Percentiles rank a stretch among this genome's conserved stretches.
phyloP scores from a whole-genome alignment of 1,139 yeast genomes.

The Groenewaldozyma auringiensis region DNA sequence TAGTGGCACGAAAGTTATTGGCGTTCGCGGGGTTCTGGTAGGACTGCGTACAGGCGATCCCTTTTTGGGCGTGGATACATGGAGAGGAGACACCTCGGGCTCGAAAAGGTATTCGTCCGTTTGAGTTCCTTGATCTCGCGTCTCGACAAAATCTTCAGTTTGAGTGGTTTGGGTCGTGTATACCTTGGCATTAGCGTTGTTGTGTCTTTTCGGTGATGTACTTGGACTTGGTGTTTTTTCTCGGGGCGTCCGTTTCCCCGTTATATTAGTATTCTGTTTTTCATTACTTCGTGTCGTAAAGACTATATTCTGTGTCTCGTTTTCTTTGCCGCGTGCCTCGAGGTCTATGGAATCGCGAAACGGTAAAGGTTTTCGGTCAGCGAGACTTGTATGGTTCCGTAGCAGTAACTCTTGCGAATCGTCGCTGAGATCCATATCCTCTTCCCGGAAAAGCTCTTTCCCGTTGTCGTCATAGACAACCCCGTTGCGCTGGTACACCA shows the following conservation, averaged over 20 bases:
- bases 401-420: neutral
- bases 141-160: neutral
- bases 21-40: neutral
- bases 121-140: neutral
- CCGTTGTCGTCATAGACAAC: constrained; percentile 2
- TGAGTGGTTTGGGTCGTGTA: neutral
- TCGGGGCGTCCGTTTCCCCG: neutral
- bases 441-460: constrained; percentile 1
- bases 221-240: neutral
- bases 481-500: neutral
- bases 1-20: neutral
- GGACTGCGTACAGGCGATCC: neutral
- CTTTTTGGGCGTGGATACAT: too few species aligned
- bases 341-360: neutral
- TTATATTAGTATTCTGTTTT: neutral
- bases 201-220: neutral
- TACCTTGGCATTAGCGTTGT: neutral
- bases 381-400: neutral
- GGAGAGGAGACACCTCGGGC: neutral
- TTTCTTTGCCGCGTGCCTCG: neutral
- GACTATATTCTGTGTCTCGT: neutral
- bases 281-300: neutral
- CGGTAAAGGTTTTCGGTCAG: neutral
- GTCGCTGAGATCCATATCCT: neutral
- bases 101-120: neutral